These are phyloP conservation scores for Eucalyptus tenuipes DNA, from an alignment of 345 rosid genomes.

Conservation along the genomic window DNA sequence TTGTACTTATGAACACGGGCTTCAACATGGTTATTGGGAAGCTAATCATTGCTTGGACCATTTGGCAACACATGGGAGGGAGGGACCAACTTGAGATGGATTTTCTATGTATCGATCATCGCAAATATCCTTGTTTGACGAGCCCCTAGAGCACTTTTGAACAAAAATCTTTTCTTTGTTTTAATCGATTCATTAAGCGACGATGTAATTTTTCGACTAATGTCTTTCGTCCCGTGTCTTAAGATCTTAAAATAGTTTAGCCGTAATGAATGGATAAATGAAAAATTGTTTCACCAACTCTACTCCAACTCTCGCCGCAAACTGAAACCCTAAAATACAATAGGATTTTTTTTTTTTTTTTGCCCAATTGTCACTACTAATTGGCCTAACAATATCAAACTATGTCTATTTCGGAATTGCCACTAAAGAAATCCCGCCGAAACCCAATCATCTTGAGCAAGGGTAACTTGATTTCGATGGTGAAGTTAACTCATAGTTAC, in stretches of 20 bases:
- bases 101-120: neutral
- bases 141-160: neutral
- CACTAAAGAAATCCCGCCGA: neutral
- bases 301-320: neutral
- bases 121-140: neutral
- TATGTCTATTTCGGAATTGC: neutral
- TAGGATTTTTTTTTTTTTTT: neutral
- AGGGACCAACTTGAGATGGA: neutral
- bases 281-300: neutral
- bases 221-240: neutral
- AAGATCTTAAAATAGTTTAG: neutral
- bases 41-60: neutral
- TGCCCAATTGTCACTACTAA: neutral
- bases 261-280: neutral
- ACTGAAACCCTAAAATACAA: neutral
- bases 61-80: neutral
- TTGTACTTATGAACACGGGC: neutral
- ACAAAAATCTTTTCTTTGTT: fast-evolving
- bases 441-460: neutral
- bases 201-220: neutral
- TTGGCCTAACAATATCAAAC: neutral
- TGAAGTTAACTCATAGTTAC: fast-evolving
- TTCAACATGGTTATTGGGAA: neutral
- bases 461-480: neutral
- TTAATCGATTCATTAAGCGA: neutral